A percentile compares a stretch with the other conserved stretches of the same genome.
Evolutionary conservation across 768 basidiomycete genomes (phyloP).

Genomic region (Amanita jacksonii): DNA sequence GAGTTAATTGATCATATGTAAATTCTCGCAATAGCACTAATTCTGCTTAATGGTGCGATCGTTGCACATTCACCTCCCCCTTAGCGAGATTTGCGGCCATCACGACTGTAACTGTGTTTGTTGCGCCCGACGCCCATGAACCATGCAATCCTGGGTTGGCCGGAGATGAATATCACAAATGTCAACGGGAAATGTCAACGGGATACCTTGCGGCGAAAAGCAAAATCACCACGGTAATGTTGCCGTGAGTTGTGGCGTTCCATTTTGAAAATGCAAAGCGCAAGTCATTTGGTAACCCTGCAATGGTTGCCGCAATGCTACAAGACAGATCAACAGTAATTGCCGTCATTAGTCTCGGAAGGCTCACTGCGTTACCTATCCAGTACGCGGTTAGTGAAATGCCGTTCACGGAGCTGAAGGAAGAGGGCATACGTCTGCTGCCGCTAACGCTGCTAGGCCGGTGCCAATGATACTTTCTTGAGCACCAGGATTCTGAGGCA

Average conservation of each 20-base stretch:
- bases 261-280: slow-evolving; percentile 41
- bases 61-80: no score
- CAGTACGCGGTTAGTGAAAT: background rate
- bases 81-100: slow-evolving; percentile 3
- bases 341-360: no score
- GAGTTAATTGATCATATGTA: slow-evolving; percentile 39
- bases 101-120: slow-evolving; percentile 32
- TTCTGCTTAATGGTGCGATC: background rate
- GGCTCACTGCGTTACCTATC: slow-evolving; percentile 47
- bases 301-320: slow-evolving; percentile 50
- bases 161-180: background rate
- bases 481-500: slow-evolving; percentile 43
- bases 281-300: slow-evolving; percentile 48
- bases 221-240: slow-evolving; percentile 52
- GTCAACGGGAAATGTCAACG: slow-evolving; percentile 9
- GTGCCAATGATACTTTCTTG: slow-evolving; percentile 66
- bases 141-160: slow-evolving; percentile 36
- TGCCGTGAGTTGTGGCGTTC: slow-evolving; percentile 73
- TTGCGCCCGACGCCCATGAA: slow-evolving; percentile 41
- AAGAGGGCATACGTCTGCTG: slow-evolving; percentile 52
- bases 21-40: background rate
- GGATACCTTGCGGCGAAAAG: slow-evolving; percentile 44
- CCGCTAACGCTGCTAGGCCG: slow-evolving; percentile 48
- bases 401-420: background rate
- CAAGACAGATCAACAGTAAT: slow-evolving; percentile 1